Evolutionary conservation across 2,329 filamentous ascomycete species (phyloP).

Genomic region (Colletotrichum tamarilloi): DNA sequence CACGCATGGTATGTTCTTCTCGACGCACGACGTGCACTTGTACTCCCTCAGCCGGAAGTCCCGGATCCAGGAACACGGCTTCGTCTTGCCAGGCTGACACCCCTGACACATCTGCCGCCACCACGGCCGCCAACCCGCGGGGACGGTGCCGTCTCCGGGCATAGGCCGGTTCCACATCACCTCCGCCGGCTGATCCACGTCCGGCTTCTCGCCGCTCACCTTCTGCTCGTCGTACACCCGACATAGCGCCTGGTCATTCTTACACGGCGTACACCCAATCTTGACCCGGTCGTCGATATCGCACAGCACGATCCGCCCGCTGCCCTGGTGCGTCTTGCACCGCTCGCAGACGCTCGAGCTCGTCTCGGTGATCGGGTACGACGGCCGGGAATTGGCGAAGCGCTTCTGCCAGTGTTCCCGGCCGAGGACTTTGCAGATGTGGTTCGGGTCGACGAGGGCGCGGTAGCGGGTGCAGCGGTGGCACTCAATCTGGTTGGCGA

Average conservation of each 20-base stretch:
- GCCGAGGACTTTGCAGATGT: slow-evolving; percentile 24
- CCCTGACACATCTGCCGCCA: slow-evolving; percentile 34
- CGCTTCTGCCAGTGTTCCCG: slow-evolving; percentile 29
- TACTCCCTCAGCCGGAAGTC: slow-evolving; percentile 26
- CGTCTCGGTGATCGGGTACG: slow-evolving; percentile 10
- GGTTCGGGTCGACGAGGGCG: slow-evolving; percentile 20
- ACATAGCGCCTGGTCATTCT: slow-evolving; percentile 1
- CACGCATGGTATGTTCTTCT: slow-evolving; percentile 37
- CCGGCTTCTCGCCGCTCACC: neutral
- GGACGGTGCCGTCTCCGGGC: slow-evolving; percentile 17
- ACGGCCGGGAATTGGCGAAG: slow-evolving; percentile 26
- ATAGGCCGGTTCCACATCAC: slow-evolving; percentile 26
- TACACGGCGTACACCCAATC: slow-evolving; percentile 30
- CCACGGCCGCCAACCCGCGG: slow-evolving; percentile 36
- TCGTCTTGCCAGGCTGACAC: neutral
- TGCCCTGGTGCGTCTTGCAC: slow-evolving; percentile 10
- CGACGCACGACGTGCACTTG: slow-evolving; percentile 36
- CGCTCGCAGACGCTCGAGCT: slow-evolving; percentile 21
- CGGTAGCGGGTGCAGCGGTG: slow-evolving; percentile 28
- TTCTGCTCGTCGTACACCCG: slow-evolving; percentile 8
- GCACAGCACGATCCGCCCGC: neutral
- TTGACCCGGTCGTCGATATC: slow-evolving; percentile 31
- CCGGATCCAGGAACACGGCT: slow-evolving; percentile 15
- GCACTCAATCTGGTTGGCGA: slow-evolving; percentile 31
- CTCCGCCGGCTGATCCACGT: neutral